Evolutionary conservation across 495 filamentous ascomycete species (phyloP).

Genomic region (Cercophora samala): DNA sequence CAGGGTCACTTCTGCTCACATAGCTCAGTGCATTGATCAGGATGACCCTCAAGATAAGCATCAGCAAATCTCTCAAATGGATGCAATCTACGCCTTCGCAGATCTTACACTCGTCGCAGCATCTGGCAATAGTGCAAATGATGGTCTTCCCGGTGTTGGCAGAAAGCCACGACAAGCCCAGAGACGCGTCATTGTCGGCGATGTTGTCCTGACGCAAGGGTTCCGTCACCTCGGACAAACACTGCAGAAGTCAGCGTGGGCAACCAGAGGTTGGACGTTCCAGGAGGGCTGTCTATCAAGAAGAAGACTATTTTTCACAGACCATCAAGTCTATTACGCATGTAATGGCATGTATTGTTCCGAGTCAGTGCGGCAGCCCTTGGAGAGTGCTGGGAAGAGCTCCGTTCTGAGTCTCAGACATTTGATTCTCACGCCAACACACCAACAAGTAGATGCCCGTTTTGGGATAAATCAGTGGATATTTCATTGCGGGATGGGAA

Average conservation of each 20-base stretch:
- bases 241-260: background rate
- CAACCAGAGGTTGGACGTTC: background rate
- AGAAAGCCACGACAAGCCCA: background rate
- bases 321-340: background rate
- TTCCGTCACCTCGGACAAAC: background rate
- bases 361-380: background rate
- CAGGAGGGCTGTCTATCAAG: background rate
- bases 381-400: background rate
- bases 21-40: background rate
- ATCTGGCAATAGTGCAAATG: background rate
- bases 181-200: background rate
- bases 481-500: background rate
- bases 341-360: background rate
- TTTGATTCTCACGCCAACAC: no score
- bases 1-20: no score
- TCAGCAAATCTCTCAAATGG: background rate
- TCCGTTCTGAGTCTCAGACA: no score
- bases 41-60: background rate
- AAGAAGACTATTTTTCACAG: background rate
- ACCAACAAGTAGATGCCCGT: no score
- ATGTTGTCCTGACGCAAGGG: background rate
- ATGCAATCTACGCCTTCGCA: background rate
- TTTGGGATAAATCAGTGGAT: no score
- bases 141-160: background rate
- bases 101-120: background rate